phyloP scores from a whole-genome alignment of 495 filamentous ascomycete genomes.

The Lindgomyces ingoldianus region DNA sequence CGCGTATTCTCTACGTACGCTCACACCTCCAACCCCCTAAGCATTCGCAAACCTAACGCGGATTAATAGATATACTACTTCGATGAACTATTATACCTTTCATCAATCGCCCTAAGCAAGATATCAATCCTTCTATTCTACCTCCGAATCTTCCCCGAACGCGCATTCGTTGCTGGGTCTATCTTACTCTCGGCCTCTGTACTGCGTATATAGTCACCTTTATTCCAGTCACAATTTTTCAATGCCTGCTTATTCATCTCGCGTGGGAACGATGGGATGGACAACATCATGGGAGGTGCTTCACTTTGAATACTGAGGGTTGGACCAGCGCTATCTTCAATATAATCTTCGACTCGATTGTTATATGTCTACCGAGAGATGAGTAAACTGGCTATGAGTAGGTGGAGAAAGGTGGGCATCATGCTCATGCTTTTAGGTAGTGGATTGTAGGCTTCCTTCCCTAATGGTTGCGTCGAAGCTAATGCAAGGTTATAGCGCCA shows the following conservation, averaged over 20 bases:
- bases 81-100: slow-evolving; percentile 43
- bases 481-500: slow-evolving; percentile 44
- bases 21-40: not conserved
- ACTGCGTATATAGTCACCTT: slow-evolving; percentile 47
- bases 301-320: slow-evolving; percentile 30
- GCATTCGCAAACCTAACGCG: not conserved
- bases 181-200: slow-evolving; percentile 43
- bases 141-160: slow-evolving; percentile 52
- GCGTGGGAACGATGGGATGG: slow-evolving; percentile 39
- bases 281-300: slow-evolving; percentile 32
- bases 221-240: slow-evolving; percentile 44
- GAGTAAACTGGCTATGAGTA: slow-evolving; percentile 47
- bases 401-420: slow-evolving; percentile 53
- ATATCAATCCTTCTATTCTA: slow-evolving; percentile 55
- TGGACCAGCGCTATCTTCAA: slow-evolving; percentile 33
- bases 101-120: slow-evolving; percentile 47
- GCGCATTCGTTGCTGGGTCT: slow-evolving; percentile 39
- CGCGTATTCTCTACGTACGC: slow-evolving; percentile 23
- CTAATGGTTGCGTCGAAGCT: no score
- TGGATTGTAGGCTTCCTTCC: slow-evolving; percentile 49
- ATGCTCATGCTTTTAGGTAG: slow-evolving; percentile 57
- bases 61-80: slow-evolving; percentile 31
- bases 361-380: slow-evolving; percentile 47
- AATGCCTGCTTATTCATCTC: slow-evolving; percentile 48
- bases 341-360: slow-evolving; percentile 38